A percentile compares a stretch with the other conserved stretches of the same genome.
Evolutionary conservation across 768 basidiomycete species (phyloP).

Genomic region (Gymnopilus junonius): DNA sequence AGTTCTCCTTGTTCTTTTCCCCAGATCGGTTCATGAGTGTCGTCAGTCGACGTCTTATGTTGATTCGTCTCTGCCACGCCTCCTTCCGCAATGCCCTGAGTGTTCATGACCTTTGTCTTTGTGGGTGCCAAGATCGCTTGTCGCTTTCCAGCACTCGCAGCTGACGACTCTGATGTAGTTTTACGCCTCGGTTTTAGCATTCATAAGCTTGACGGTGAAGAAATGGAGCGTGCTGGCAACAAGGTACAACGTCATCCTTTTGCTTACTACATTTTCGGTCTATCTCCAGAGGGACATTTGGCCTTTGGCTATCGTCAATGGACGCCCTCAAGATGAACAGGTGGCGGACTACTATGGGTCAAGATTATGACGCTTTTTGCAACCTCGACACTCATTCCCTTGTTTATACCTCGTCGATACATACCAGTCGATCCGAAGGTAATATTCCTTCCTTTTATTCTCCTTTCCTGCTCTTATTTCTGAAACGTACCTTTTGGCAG

Average conservation of each 20-base stretch:
- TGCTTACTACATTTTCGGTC: slow-evolving; percentile 44
- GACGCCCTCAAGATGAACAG: slow-evolving; percentile 42
- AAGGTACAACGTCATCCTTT: slow-evolving; percentile 20
- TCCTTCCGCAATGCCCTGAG: slow-evolving; percentile 11
- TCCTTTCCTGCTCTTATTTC: no score
- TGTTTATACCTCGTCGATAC: slow-evolving; percentile 57
- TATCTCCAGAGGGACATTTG: slow-evolving; percentile 60
- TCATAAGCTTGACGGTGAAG: slow-evolving; percentile 38
- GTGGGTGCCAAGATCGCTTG: slow-evolving; percentile 7
- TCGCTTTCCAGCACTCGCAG: background rate
- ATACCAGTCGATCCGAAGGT: slow-evolving; percentile 53
- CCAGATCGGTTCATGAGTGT: background rate
- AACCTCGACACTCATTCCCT: slow-evolving; percentile 50
- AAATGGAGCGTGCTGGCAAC: slow-evolving; percentile 30
- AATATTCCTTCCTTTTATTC: no score
- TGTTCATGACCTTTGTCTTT: slow-evolving; percentile 12
- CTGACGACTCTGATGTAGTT: slow-evolving; percentile 25
- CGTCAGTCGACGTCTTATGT: background rate
- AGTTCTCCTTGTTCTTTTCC: background rate
- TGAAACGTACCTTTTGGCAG: no score
- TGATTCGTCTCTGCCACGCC: background rate
- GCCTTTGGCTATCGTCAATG: slow-evolving; percentile 55
- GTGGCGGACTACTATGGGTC: slow-evolving; percentile 31
- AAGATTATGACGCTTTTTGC: slow-evolving; percentile 34
- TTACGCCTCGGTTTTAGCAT: slow-evolving; percentile 45